Evolutionary conservation across 371 early-diverging fungal genomes (phyloP).

Genomic region (Zopfochytrium polystomum): DNA sequence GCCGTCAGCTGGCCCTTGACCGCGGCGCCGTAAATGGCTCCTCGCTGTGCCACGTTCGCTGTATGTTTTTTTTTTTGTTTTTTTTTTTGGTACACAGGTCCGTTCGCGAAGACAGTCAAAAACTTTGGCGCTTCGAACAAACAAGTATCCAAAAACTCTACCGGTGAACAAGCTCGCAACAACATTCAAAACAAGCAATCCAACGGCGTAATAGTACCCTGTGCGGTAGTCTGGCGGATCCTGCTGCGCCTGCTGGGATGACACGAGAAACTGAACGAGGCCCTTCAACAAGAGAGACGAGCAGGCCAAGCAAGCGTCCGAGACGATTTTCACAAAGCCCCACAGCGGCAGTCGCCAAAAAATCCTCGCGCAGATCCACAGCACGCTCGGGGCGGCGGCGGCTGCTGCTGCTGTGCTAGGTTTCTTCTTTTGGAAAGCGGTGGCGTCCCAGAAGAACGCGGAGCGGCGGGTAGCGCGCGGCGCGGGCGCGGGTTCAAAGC

Average conservation of each 20-base stretch:
- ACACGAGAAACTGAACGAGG: constrained; percentile 12
- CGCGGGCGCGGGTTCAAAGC: too few relatives aligned
- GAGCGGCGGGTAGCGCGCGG: too few relatives aligned
- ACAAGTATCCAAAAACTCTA: too few relatives aligned
- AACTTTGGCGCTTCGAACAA: too few relatives aligned
- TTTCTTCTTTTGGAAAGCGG: too few relatives aligned
- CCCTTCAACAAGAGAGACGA: constrained; percentile 16
- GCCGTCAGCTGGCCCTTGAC: constrained; percentile 20
- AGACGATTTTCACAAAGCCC: constrained; percentile 16
- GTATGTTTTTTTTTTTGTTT: too few relatives aligned
- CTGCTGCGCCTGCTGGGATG: constrained; percentile 53
- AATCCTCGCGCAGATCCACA: constrained; percentile 3
- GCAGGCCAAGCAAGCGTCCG: constrained; percentile 7
- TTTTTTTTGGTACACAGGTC: too few relatives aligned
- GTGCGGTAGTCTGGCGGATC: constrained; percentile 52
- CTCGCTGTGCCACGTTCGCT: constrained; percentile 7
- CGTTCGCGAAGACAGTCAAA: too few relatives aligned
- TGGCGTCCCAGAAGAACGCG: too few relatives aligned
- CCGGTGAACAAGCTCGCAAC: constrained; percentile 12
- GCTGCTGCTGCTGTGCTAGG: too few relatives aligned
- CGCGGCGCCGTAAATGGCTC: constrained; percentile 8
- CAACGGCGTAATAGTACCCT: constrained; percentile 17
- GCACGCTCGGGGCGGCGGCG: constrained; percentile 2
- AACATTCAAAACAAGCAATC: constrained; percentile 11
- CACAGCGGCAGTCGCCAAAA: constrained; percentile 1